These are phyloP conservation scores for Magnaporthiopsis incrustans DNA, from an alignment of 2,329 filamentous ascomycete species.

Conservation along the genomic window DNA sequence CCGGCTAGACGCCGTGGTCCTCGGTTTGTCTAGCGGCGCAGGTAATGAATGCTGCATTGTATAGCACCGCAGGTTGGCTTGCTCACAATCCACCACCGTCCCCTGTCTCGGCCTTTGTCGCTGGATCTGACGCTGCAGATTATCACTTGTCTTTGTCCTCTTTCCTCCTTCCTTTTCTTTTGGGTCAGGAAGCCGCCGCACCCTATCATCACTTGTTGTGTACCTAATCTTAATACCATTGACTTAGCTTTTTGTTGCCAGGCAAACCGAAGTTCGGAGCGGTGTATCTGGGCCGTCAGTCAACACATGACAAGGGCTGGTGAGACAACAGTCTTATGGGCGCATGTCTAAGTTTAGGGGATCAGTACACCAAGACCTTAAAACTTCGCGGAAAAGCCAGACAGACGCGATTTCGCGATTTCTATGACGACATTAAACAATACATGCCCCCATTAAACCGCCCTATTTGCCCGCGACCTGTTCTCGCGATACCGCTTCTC, in stretches of 20 bases:
- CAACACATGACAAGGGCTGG: background rate
- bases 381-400: background rate
- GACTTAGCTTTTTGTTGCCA: background rate
- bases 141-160: background rate
- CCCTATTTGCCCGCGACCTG: slow-evolving; percentile 29
- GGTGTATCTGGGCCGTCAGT: background rate
- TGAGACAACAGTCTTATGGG: background rate
- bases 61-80: no score
- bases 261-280: background rate
- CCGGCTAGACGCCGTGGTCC: background rate
- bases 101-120: no score
- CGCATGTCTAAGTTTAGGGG: no score
- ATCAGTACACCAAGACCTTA: background rate
- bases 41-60: background rate
- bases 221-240: background rate
- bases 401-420: background rate
- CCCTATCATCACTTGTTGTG: no score
- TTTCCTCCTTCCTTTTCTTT: background rate
- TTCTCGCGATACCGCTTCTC: slow-evolving; percentile 61
- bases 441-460: background rate
- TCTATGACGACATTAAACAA: no score
- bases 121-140: no score
- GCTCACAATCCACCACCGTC: no score
- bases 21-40: background rate
- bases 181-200: background rate